Percentiles rank a stretch among this genome's conserved stretches.
Conservation (phyloP, 1,139 yeast genomes). For the Yamadazyma siamensis region DNA sequence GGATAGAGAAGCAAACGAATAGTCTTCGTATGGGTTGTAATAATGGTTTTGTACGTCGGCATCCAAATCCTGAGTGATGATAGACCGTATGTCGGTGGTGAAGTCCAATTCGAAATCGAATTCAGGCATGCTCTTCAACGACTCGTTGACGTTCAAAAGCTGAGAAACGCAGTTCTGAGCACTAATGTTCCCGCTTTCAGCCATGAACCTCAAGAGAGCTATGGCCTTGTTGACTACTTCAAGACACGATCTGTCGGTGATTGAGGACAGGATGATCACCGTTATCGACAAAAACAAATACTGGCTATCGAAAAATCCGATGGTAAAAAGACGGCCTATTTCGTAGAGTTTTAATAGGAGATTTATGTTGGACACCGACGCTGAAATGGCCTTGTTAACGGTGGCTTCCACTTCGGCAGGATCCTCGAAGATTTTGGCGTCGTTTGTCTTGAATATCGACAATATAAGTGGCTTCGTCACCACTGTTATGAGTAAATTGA, state of each 20-base stretch:
- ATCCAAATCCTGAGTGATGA: constrained; percentile 3
- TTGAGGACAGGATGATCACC: constrained; percentile 37
- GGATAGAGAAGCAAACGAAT: constrained; percentile 7
- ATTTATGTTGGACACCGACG: constrained; percentile 40
- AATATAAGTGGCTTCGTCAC: constrained; percentile 45
- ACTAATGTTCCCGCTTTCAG: constrained; percentile 39
- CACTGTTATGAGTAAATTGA: constrained; percentile 43
- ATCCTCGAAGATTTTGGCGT: constrained; percentile 23
- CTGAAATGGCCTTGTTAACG: constrained; percentile 35
- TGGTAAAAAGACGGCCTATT: constrained; percentile 33
- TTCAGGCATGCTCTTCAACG: constrained; percentile 19
- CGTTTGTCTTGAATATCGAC: constrained; percentile 34
- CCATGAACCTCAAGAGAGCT: constrained; percentile 36
- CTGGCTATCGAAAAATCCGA: constrained; percentile 55
- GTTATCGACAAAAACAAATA: constrained; percentile 45
- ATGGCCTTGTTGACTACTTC: constrained; percentile 31
- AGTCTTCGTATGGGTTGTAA: constrained; percentile 15
- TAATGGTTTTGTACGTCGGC: constrained; percentile 9
- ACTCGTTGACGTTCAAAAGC: constrained; percentile 19
- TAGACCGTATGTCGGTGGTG: constrained; percentile 13
- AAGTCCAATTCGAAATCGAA: constrained; percentile 17
- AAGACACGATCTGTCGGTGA: constrained; percentile 24
- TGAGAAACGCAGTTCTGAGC: constrained; percentile 30
- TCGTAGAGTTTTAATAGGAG: constrained; percentile 34
- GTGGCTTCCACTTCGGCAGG: constrained; percentile 29